A percentile compares a stretch with the other conserved stretches of the same genome.
These are phyloP conservation scores for Aspergillus jensenii DNA, from an alignment of 2,329 filamentous ascomycete genomes.

Conservation along the genomic window DNA sequence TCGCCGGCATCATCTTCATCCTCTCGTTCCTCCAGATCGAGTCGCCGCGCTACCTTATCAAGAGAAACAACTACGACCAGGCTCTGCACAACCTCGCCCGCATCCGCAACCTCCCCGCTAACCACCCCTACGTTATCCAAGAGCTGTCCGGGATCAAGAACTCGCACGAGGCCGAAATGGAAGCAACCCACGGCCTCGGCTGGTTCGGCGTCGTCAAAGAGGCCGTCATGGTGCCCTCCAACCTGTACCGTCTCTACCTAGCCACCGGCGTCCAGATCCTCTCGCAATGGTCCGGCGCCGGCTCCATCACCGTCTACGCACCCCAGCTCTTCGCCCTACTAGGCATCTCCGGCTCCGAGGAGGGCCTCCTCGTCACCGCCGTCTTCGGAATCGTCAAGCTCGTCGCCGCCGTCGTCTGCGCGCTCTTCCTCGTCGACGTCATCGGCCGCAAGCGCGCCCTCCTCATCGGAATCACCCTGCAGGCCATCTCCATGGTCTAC, in stretches of 20 bases:
- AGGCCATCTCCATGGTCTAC: constrained; percentile 63
- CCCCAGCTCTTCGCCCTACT: constrained; percentile 71
- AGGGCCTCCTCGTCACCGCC: constrained; percentile 70
- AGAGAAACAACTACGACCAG: constrained; percentile 58
- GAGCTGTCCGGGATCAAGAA: constrained; percentile 66
- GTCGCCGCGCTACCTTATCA: constrained; percentile 70
- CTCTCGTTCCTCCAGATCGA: constrained; percentile 69
- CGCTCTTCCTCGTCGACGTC: constrained; percentile 75
- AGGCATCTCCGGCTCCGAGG: constrained; percentile 66
- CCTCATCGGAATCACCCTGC: constrained; percentile 60
- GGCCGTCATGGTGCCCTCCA: constrained; percentile 65
- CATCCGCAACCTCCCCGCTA: constrained; percentile 59
- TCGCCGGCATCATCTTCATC: constrained; percentile 68
- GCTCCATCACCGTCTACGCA: constrained; percentile 74
- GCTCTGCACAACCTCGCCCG: constrained; percentile 46
- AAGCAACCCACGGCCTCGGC: constrained; percentile 67
- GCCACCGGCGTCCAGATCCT: constrained; percentile 68
- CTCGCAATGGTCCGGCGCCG: constrained; percentile 72
- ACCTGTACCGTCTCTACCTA: constrained; percentile 71
- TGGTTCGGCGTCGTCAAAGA: constrained; percentile 67
- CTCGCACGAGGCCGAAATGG: constrained; percentile 68
- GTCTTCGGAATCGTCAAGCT: constrained; percentile 78
- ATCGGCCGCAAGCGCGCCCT: constrained; percentile 72
- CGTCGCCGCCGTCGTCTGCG: constrained; percentile 64
- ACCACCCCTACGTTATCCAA: constrained; percentile 60